Percentiles rank a stretch among this genome's conserved stretches.
phyloP scores from a whole-genome alignment of 345 rosid species.

The Rhodamnia argentea region DNA sequence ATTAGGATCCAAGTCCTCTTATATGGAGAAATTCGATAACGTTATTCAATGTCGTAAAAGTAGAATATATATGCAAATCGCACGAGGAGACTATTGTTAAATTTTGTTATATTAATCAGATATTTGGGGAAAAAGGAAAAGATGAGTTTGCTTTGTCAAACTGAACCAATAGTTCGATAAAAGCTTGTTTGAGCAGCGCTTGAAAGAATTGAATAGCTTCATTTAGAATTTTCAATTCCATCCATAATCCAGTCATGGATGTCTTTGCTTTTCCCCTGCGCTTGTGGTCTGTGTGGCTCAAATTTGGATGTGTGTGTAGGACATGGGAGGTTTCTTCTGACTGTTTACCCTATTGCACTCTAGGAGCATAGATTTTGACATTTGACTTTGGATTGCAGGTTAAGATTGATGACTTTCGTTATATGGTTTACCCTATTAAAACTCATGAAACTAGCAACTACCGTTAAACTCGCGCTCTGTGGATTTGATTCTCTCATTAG shows the following conservation, averaged over 20 bases:
- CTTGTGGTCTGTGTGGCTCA: not conserved
- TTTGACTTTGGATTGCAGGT: accelerated
- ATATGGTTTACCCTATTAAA: not conserved
- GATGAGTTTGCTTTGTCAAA: too few relatives aligned
- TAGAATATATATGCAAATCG: too few relatives aligned
- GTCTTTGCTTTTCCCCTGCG: not conserved
- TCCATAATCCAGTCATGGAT: not conserved
- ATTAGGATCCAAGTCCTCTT: too few relatives aligned
- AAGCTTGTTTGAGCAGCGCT: too few relatives aligned
- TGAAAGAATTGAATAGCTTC: not conserved
- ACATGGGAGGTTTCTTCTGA: not conserved
- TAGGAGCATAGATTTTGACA: not conserved
- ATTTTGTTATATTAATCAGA: too few relatives aligned
- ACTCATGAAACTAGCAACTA: not conserved
- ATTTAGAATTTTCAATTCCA: not conserved
- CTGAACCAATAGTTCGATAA: too few relatives aligned
- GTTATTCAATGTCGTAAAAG: too few relatives aligned
- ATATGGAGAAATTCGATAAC: too few relatives aligned
- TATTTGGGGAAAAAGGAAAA: too few relatives aligned
- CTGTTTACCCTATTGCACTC: not conserved
- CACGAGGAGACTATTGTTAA: too few relatives aligned
- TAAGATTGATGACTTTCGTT: not conserved
- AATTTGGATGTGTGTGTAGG: not conserved
- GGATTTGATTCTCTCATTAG: too few relatives aligned
- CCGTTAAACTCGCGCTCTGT: not conserved